A percentile compares a stretch with the other conserved stretches of the same genome.
Conservation (phyloP, 768 basidiomycete species). For the Mycena latifolia region DNA sequence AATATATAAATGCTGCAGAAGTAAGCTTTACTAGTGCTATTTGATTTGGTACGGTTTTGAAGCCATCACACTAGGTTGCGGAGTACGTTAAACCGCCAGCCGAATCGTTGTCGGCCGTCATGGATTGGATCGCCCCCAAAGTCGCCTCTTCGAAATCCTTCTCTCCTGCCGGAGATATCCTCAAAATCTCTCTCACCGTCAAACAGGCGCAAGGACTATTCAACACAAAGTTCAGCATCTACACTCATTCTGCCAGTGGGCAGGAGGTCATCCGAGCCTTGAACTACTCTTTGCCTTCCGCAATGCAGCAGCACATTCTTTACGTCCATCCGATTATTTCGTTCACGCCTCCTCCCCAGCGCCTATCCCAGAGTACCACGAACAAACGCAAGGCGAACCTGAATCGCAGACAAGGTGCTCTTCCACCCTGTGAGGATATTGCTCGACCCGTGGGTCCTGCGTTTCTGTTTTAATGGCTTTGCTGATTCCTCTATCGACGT, state of each 20-base stretch:
- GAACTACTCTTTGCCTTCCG: conserved; percentile 15
- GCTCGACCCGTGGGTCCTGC: conserved; percentile 8
- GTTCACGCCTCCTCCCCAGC: conserved; percentile 15
- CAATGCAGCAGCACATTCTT: conserved; percentile 10
- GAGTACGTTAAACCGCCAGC: conserved; percentile 7
- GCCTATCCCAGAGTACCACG: neutral
- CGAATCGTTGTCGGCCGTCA: conserved; percentile 13
- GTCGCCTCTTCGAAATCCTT: conserved; percentile 11
- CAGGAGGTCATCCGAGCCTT: conserved; percentile 12
- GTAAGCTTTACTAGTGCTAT: neutral
- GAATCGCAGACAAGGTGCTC: conserved; percentile 19
- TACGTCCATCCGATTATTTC: conserved; percentile 19
- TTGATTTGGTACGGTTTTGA: neutral
- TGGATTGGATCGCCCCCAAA: conserved; percentile 14
- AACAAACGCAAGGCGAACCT: conserved; percentile 6
- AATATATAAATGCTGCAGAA: conserved; percentile 14
- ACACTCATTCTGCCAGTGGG: conserved; percentile 8
- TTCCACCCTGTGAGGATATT: conserved; percentile 24
- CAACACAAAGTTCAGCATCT: conserved; percentile 13
- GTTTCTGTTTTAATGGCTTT: conserved; percentile 1
- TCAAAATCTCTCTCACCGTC: conserved; percentile 17
- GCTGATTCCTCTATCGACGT: conserved; percentile 1
- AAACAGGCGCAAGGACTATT: conserved; percentile 13
- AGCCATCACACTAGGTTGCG: neutral
- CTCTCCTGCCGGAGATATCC: conserved; percentile 23